These are phyloP conservation scores for Rutstroemia sydowiana DNA, from an alignment of 2,329 filamentous ascomycete genomes.

Conservation along the genomic window DNA sequence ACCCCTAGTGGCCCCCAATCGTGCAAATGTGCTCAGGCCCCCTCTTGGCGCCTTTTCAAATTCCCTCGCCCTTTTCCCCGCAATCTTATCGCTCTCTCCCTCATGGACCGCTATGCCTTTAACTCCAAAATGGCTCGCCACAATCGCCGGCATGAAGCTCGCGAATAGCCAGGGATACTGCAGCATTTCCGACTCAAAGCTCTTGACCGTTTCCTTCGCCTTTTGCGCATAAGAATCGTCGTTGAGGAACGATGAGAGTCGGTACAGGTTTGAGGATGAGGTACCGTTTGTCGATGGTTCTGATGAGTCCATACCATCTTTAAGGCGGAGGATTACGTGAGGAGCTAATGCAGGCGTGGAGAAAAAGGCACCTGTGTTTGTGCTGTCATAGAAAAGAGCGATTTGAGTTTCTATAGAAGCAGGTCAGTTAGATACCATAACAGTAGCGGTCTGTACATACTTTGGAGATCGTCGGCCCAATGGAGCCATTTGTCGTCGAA, in stretches of 20 bases:
- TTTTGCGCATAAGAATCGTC: conserved; percentile 55
- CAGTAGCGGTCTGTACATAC: conserved; percentile 34
- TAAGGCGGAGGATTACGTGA: conserved; percentile 75
- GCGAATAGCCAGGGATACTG: conserved; percentile 92
- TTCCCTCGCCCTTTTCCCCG: conserved; percentile 28
- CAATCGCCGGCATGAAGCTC: conserved; percentile 68
- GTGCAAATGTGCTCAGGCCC: conserved; percentile 19
- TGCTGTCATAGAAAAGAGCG: conserved; percentile 65
- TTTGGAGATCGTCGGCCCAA: conserved; percentile 77
- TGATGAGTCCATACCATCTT: conserved; percentile 90
- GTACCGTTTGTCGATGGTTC: conserved; percentile 86
- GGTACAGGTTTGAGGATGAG: conserved; percentile 80
- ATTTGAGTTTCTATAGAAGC: conserved; percentile 58
- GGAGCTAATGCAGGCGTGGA: conserved; percentile 55
- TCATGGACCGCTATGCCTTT: conserved; percentile 46
- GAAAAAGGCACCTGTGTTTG: conserved; percentile 56
- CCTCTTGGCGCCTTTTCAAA: conserved; percentile 27
- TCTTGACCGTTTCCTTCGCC: conserved; percentile 68
- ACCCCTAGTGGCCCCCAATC: conserved; percentile 19
- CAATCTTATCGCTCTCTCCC: conserved; percentile 13
- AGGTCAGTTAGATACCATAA: conserved; percentile 4
- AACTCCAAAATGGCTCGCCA: conserved; percentile 62
- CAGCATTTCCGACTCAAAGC: conserved; percentile 85
- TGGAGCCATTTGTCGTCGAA: conserved; percentile 67
- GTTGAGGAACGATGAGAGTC: conserved; percentile 62